Evolutionary conservation across 2,329 filamentous ascomycete genomes (phyloP), one percentile per base, ranked within the genome.

Genomic region (Chrysoporthe austroafricana): DNA sequence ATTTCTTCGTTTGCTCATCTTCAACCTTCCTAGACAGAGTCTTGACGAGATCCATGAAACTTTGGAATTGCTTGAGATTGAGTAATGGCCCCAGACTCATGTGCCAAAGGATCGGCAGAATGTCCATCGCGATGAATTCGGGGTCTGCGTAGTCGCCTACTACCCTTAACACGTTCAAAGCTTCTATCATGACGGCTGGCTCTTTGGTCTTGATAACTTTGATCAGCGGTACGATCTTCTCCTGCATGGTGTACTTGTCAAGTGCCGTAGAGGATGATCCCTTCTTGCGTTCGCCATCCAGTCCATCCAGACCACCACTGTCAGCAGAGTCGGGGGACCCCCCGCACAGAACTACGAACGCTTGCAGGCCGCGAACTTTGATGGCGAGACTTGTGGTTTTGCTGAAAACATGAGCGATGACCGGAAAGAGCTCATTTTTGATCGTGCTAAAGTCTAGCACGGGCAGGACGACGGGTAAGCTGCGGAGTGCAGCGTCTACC

Each of bases 171-270:
- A 97, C 93, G 66, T 90, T 90, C 44, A 98, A 83, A 0, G 94
- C 91, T 6, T 95, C 94, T 84, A 98, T 91, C 92, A 98, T 98
- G 11, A 99, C 96, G 8, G 94, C 94, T 0, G 96, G 96, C 77
- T 99, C 96, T 76, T 97, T 98, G 0, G 96, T 99, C 79, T 97
- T 98, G 81, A 99, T 98, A 1, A 85, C 94, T 75, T 92, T 94
- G 69, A 99, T 85, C 4, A 98, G 81, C 0, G 96, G 96, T 0
- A 98, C 87, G 44, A 99, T 92, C 81, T 97, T 98, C 77, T 99
- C 96, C 77, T 99, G 96, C 81, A 99, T 95, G 0, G 96, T 98
- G 76, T 96, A 98, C 78, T 98, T 98, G 81, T 99, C 96, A 39
- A 99, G 83, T 3, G 95, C 94, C 1, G 89, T 93, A 0, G 91